These are phyloP conservation scores for Paramyrothecium sp. DNA, from an alignment of 2,329 filamentous ascomycete species.

Conservation along the genomic window DNA sequence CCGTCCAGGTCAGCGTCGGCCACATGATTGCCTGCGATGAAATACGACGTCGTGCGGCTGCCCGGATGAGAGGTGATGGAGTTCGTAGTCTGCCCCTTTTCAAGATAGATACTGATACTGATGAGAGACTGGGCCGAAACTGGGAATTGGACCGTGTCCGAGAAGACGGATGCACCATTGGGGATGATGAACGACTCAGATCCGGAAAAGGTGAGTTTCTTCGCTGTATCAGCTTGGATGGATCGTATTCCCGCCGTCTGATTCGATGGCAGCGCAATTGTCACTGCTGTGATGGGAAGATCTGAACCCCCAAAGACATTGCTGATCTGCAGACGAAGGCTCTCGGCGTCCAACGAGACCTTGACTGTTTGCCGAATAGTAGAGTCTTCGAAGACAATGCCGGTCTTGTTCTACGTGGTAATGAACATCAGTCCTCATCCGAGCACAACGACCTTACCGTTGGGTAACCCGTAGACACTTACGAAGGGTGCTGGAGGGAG, in stretches of 20 bases:
- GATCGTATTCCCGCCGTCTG: slow-evolving; percentile 47
- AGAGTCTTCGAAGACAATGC: slow-evolving; percentile 53
- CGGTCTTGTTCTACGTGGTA: slow-evolving; percentile 44
- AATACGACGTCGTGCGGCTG: slow-evolving; percentile 56
- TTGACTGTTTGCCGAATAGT: slow-evolving; percentile 63
- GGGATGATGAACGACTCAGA: slow-evolving; percentile 47
- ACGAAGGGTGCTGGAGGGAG: slow-evolving; percentile 57
- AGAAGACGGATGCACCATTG: slow-evolving; percentile 54
- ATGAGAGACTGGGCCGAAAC: slow-evolving; percentile 47
- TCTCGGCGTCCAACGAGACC: slow-evolving; percentile 48
- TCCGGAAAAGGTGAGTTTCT: slow-evolving; percentile 55
- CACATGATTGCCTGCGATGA: slow-evolving; percentile 51
- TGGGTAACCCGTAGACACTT: background rate
- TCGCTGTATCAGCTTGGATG: slow-evolving; percentile 45
- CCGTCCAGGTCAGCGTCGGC: slow-evolving; percentile 34
- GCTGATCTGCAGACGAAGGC: slow-evolving; percentile 58
- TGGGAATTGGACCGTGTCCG: slow-evolving; percentile 54
- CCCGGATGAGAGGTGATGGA: slow-evolving; percentile 61
- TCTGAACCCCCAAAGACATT: slow-evolving; percentile 60
- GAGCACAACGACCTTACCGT: background rate
- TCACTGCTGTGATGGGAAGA: slow-evolving; percentile 55
- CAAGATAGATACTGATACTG: slow-evolving; percentile 57
- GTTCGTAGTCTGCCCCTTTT: slow-evolving; percentile 51
- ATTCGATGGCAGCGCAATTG: slow-evolving; percentile 51
- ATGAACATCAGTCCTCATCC: slow-evolving; percentile 6